Conservation (phyloP, 2,329 filamentous ascomycete species). For the Coleophoma cylindrospora region DNA sequence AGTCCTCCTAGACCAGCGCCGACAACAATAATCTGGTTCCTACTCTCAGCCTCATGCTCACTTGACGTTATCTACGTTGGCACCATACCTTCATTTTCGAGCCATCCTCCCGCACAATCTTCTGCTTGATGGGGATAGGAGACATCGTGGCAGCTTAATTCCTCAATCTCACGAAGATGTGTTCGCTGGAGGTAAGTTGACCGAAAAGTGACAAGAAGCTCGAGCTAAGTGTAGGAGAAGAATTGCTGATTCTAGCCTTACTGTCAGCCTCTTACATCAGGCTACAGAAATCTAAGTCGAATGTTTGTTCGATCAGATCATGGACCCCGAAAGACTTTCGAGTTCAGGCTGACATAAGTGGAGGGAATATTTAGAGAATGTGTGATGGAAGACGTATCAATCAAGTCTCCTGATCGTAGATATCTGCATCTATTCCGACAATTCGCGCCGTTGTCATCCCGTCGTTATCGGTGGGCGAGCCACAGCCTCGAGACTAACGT, state of each 20-base stretch:
- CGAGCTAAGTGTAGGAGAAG: no score
- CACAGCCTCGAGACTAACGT: no score
- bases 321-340: background rate
- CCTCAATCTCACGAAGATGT: background rate
- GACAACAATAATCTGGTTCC: constrained; percentile 36
- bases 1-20: constrained; percentile 53
- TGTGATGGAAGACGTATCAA: background rate
- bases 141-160: background rate
- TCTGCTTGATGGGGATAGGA: constrained; percentile 9
- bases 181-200: background rate
- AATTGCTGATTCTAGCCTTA: background rate
- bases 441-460: no score
- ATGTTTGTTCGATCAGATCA: background rate
- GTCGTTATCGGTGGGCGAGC: no score
- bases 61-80: background rate
- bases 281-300: background rate
- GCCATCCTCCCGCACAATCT: constrained; percentile 9
- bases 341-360: background rate
- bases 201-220: background rate
- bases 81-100: constrained; percentile 12
- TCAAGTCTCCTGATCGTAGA: no score
- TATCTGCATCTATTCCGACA: no score
- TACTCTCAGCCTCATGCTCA: background rate
- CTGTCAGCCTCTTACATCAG: background rate
- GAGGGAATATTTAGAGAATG: background rate